Base-by-base conservation (phyloP, 176 grass and related monocot species). In the Ensete ventricosum region DNA sequence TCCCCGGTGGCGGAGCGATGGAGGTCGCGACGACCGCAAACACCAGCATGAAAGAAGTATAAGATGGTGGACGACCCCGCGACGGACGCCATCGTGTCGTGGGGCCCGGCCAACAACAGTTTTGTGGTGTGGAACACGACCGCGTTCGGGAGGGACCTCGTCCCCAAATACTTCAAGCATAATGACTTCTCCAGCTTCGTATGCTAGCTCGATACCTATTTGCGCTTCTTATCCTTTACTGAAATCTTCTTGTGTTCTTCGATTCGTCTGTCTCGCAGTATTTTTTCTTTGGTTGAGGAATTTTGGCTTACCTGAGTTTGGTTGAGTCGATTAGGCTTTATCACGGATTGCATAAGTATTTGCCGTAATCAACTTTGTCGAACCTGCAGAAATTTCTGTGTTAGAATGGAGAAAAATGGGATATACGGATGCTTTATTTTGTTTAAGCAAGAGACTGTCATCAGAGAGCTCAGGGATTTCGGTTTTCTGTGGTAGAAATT, bases 151-250 rank as follows among this genome's bases (percentile, higher is more conserved):
- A 86, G 91, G 17, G 95, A 99, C 82, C 86, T 99, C 76, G 88
- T 99, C 13, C 95, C 95, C 78, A 91, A 89, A 70, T 99, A 78
- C 86, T 99, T 99, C 95, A 99, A 99, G 88, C 95, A 99, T 78
- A 99, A 94, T 74, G 94, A 99, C 82, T 99, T 99, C 88, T 99
- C 95, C 9, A 94, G 91, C 53, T 99, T 99, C 76, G 95, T 99
- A 52, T 91, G 88, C 70, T 91, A 99, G 83, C 95, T 99, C 76
- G 94, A 99, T 83, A 99, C 95, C 68, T 99, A 99, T 9, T 59
- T 76, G 17, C 11, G 21, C 53, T 19, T 55, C 49, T n/a, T 20
- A 48, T 64, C 23, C 10, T 7, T 24, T 4, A 2, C 2, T 21
- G 19, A 11, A 12, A 25, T 64, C 20, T 9, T 26, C 25, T 64